Percentiles rank a stretch among this genome's conserved stretches.
phyloP scores from a whole-genome alignment of 371 early-diverging fungal genomes.

The Batrachochytrium dendrobatidis region DNA sequence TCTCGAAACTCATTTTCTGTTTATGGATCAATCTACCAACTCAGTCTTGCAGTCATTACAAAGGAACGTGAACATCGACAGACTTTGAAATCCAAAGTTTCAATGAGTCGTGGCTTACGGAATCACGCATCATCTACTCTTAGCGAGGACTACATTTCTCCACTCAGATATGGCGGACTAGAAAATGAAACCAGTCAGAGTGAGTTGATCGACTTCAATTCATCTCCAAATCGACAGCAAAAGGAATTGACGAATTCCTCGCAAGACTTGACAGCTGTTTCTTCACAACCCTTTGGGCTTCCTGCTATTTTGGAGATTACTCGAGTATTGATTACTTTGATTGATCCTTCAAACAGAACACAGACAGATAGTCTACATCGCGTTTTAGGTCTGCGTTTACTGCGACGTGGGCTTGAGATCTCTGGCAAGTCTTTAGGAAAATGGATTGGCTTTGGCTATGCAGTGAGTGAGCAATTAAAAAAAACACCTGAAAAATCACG shows the following conservation, averaged over 20 bases:
- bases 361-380: constrained; percentile 90
- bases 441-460: constrained; percentile 35
- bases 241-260: too few relatives aligned
- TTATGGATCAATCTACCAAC: constrained; percentile 54
- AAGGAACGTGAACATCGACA: constrained; percentile 10
- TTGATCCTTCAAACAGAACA: constrained; percentile 83
- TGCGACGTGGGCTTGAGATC: constrained; percentile 72
- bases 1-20: neutral
- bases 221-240: too few relatives aligned
- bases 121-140: too few relatives aligned
- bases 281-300: constrained; percentile 56
- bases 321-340: constrained; percentile 79
- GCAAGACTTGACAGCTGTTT: too few relatives aligned
- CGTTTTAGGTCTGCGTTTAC: constrained; percentile 62
- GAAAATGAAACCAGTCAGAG: too few relatives aligned
- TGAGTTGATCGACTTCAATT: too few relatives aligned
- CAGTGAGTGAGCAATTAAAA: constrained; percentile 4
- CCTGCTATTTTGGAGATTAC: constrained; percentile 83
- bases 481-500: neutral
- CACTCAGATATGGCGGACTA: too few relatives aligned
- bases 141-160: too few relatives aligned
- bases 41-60: constrained; percentile 9
- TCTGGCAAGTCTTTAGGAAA: constrained; percentile 72
- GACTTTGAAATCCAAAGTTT: neutral
- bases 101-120: too few relatives aligned